phyloP scores from a whole-genome alignment of 495 filamentous ascomycete genomes.

The Cercophora scortea region DNA sequence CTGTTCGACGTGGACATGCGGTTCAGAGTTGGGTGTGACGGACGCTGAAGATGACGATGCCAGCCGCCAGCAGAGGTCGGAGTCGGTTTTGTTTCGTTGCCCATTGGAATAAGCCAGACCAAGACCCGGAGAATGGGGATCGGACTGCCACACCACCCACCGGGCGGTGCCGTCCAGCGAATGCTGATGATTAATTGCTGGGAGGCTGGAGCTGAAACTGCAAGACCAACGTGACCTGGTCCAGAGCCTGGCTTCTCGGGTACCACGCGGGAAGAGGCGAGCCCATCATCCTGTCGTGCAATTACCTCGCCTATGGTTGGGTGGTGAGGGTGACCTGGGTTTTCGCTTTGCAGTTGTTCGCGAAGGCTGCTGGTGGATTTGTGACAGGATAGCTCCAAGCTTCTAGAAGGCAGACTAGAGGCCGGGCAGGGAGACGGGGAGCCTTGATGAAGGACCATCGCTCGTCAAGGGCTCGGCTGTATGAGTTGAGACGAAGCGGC shows the following conservation, averaged over 20 bases:
- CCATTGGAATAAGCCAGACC: no score
- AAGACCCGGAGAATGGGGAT: neutral
- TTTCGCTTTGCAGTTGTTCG: neutral
- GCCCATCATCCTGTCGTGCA: neutral
- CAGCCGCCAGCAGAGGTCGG: no score
- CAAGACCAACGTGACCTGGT: neutral
- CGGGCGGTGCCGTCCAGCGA: no score
- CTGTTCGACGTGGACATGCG: no score
- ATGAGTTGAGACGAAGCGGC: slow-evolving; percentile 3
- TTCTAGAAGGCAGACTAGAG: neutral
- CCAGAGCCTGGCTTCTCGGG: slow-evolving; percentile 2
- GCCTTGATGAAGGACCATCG: neutral
- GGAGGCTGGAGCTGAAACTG: neutral
- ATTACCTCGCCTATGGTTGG: no score
- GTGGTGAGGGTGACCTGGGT: slow-evolving; percentile 3
- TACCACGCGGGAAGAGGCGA: slow-evolving; percentile 24
- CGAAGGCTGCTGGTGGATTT: no score
- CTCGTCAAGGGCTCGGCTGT: slow-evolving; percentile 5
- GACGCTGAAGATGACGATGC: no score
- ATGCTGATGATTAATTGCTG: neutral
- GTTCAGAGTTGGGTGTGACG: no score
- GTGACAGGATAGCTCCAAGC: neutral
- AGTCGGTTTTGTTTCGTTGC: no score
- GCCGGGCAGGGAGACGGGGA: no score
- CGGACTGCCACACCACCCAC: neutral